These are phyloP conservation scores for Lentinula guzmanii DNA, from an alignment of 768 basidiomycete species.

Conservation along the genomic window DNA sequence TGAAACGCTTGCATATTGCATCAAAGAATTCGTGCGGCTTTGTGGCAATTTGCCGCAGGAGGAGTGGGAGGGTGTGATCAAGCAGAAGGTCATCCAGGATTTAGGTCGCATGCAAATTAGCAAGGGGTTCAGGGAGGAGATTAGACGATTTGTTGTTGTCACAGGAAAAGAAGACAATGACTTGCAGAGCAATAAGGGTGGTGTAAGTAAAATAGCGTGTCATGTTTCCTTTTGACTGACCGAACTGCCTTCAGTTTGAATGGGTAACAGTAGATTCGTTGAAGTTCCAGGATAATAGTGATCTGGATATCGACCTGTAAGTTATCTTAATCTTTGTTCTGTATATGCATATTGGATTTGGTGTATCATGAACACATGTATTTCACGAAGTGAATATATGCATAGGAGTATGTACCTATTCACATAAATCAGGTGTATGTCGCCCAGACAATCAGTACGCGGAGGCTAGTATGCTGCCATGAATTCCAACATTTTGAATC, in stretches of 20 bases:
- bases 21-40: constrained; percentile 28
- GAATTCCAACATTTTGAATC: too few species aligned
- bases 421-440: too few species aligned
- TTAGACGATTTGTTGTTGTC: constrained; percentile 64
- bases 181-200: neutral
- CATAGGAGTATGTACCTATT: too few species aligned
- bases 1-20: constrained; percentile 37
- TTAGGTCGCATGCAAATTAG: constrained; percentile 53
- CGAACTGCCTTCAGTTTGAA: neutral
- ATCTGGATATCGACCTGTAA: too few species aligned
- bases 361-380: too few species aligned
- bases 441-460: too few species aligned
- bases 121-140: constrained; percentile 51
- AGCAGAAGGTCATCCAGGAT: constrained; percentile 43
- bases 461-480: too few species aligned
- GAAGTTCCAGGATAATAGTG: neutral
- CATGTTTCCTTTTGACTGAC: neutral
- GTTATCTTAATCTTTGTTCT: too few species aligned
- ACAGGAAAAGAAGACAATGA: constrained; percentile 22
- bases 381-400: too few species aligned
- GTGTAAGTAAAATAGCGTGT: neutral
- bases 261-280: neutral
- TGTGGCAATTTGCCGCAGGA: neutral
- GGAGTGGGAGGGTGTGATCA: constrained; percentile 25
- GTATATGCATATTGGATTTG: too few species aligned